These are phyloP conservation scores for Coprinellus micaceus DNA, from an alignment of 768 basidiomycete genomes.

Conservation along the genomic window DNA sequence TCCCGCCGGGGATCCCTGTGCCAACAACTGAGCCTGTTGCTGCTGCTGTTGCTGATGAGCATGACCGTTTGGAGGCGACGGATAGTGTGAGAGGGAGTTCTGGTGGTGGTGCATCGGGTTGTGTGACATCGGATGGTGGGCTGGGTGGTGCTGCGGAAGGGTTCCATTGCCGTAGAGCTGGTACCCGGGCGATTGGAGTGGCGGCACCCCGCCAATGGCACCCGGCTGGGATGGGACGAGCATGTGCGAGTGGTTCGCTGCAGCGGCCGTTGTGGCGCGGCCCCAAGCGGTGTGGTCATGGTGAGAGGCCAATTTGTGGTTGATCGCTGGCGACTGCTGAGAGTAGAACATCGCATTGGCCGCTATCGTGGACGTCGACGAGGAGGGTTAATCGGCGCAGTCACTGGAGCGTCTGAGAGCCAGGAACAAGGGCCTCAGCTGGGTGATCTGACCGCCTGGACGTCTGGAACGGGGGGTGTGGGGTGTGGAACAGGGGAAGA, in stretches of 20 bases:
- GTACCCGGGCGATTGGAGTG: constrained; percentile 65
- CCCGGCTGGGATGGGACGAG: constrained; percentile 46
- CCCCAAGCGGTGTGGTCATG: constrained; percentile 77
- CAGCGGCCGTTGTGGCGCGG: constrained; percentile 40
- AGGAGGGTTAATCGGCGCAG: constrained; percentile 19
- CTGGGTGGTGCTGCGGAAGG: constrained; percentile 59
- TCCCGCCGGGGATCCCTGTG: constrained; percentile 57
- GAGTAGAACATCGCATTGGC: constrained; percentile 76
- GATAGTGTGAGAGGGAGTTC: constrained; percentile 73
- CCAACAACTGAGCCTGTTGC: constrained; percentile 31
- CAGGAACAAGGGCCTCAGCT: neutral
- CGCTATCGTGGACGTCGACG: constrained; percentile 9
- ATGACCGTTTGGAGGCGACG: constrained; percentile 73
- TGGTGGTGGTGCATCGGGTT: constrained; percentile 73
- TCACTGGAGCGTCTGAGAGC: constrained; percentile 9
- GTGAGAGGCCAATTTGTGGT: constrained; percentile 70
- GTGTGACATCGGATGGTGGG: constrained; percentile 51
- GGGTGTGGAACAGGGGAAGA: constrained; percentile 3
- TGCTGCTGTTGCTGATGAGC: constrained; percentile 51
- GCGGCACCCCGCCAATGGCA: constrained; percentile 58
- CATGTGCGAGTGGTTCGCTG: constrained; percentile 32
- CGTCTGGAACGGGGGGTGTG: neutral
- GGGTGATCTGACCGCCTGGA: constrained; percentile 8
- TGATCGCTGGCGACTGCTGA: constrained; percentile 78
- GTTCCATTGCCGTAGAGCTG: constrained; percentile 71